These are phyloP conservation scores for Zalaria sp. DNA, from an alignment of 2,329 filamentous ascomycete genomes.

Conservation along the genomic window DNA sequence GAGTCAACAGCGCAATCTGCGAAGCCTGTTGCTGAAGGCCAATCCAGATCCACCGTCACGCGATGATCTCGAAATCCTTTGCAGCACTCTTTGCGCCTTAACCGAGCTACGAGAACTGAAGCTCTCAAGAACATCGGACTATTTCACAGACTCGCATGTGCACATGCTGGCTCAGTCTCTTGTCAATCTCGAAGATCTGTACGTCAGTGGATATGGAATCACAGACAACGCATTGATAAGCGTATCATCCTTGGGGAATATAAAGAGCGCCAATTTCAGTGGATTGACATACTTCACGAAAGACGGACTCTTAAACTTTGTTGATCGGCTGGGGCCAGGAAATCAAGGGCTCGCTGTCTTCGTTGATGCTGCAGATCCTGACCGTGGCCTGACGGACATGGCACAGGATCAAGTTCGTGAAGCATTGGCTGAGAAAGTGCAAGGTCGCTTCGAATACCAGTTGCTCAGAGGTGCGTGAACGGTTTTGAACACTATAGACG, in stretches of 20 bases:
- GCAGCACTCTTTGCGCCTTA: slow-evolving; percentile 37
- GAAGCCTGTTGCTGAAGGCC: slow-evolving; percentile 30
- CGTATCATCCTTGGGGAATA: slow-evolving; percentile 31
- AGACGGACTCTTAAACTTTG: slow-evolving; percentile 33
- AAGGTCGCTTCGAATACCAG: slow-evolving; percentile 29
- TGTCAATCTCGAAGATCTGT: slow-evolving; percentile 39
- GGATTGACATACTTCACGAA: slow-evolving; percentile 42
- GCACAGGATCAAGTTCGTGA: slow-evolving; percentile 24
- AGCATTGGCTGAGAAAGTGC: slow-evolving; percentile 23
- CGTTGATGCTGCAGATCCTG: slow-evolving; percentile 30
- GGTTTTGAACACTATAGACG: no score
- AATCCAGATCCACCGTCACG: slow-evolving; percentile 30
- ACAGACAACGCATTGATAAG: slow-evolving; percentile 33
- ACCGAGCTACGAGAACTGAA: slow-evolving; percentile 39
- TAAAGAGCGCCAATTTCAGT: slow-evolving; percentile 40
- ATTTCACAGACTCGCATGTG: slow-evolving; percentile 37
- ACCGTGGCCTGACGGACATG: slow-evolving; percentile 23
- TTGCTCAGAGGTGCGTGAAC: slow-evolving; percentile 24
- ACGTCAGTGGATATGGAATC: slow-evolving; percentile 40
- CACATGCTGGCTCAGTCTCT: slow-evolving; percentile 31
- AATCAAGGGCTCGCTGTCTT: slow-evolving; percentile 28
- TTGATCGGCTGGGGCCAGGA: slow-evolving; percentile 23
- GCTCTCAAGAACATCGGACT: slow-evolving; percentile 36
- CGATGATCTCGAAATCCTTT: slow-evolving; percentile 34
- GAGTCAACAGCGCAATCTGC: slow-evolving; percentile 33